Base-by-base conservation (phyloP, 306 rosid genomes). In the Citrullus mucosospermus region DNA sequence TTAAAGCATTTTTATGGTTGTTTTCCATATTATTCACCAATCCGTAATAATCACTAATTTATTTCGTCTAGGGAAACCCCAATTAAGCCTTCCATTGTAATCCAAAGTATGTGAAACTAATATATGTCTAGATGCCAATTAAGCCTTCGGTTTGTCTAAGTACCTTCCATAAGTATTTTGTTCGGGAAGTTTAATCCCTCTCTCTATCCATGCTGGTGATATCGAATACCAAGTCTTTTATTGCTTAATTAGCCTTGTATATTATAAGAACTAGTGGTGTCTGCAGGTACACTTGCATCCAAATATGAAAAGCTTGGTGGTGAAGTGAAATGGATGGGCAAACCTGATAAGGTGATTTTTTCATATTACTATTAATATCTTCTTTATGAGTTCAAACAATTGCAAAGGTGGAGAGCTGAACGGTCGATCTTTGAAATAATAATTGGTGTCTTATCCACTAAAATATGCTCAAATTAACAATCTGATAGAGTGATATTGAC, bases 271-370 rank as follows among this genome's bases (percentile, higher is more conserved):
- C 8, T 69, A 6, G 20, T 73, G 41, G 48, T 32, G 62, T 30
- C 81, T 65, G 30, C 76, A 95, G 98, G 97, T 70, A 82, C 98
- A 28, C 89, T 92, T 25, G 98, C 97, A 59, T 91, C 89, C 79
- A 95, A 89, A 78, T 95, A 89, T 84, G 97, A 90, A 86, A 85
- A 91, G 87, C 93, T 95, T 28, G 95, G 95, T 43, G 98, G 98
- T 82, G 97, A 92, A 88, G 98, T 95, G 51, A 89, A 91, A 83
- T 95, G 97, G 97, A 95, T 95, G 98, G 97, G 98, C 86, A 95
- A 92, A 83, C 98, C 98, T 80, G 91, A 85, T 59, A 87, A 92
- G 97, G 97, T 95, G 54, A 48, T 12, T 48, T 48, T 48, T 5
- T 48, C 3, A 0, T 12, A 48, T 48, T 48, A 2, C 13, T 3